Evolutionary conservation across 352 stramenopile genomes (phyloP), one percentile per base, ranked within the genome.

Genomic region (Pythium sp.): DNA sequence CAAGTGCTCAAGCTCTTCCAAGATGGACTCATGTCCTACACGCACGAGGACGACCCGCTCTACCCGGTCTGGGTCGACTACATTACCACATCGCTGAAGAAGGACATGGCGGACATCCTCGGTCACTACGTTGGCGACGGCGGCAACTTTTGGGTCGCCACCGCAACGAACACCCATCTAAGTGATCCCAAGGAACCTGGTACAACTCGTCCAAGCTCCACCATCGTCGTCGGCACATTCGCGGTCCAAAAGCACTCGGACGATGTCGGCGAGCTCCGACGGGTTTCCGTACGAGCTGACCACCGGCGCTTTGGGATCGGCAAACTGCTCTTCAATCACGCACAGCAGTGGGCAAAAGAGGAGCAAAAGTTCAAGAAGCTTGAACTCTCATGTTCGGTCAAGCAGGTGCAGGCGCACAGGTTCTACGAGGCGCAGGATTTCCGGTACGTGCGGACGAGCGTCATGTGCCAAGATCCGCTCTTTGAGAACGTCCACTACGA

Each of bases 271-370:
- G 68, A 75, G 65, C 59, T 78, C 56, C 76, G 80, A 2, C 72
- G 80, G 49, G 69, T 88, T 71, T 84, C 78, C 1, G 80, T 86
- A 34, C 68, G 74, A 62, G 30, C 61, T 30, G 71, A 69, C 7
- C 68, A 77, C 32, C 73, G 72, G 20, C 76, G 80, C 28, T 73
- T 69, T 43, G 76, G 78, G 41, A 54, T 88, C 22, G 78, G 71
- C 53, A 30, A 32, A 30, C 53, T 38, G 53, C 26, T 58, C 14
- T 58, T 58, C 14, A 20, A 49, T 8, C 58, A 63, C 58, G 47
- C 41, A 36, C 38, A 41, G 47, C 14, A 41, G 41, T 65, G 24
- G 53, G 53, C 53, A 2, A 18, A 20, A n/a, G 14, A 57, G 18
- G 51, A 57, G n/a, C 9, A 26, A 12, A 20, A 57, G 5, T 32